Evolutionary conservation across 208 protist species (phyloP).

Genomic region (Blastocrithidia nonstop): DNA sequence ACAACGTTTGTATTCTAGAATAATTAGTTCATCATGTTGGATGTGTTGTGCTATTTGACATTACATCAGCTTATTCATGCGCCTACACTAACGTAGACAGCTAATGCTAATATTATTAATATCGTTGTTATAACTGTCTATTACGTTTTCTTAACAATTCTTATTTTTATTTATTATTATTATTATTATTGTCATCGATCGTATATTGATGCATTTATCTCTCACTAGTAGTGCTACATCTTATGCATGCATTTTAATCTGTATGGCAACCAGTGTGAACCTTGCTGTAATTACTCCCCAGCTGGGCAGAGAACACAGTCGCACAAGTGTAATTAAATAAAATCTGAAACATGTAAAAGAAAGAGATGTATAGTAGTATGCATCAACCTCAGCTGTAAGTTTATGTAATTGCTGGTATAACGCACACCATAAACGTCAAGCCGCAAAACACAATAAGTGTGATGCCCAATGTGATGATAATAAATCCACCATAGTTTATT

Average conservation of each 20-base stretch:
- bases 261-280: too few species aligned
- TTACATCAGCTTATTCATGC: too few species aligned
- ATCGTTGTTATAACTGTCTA: too few species aligned
- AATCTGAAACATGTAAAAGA: slow-evolving; percentile 41
- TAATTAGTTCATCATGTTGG: too few species aligned
- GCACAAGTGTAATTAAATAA: slow-evolving; percentile 51
- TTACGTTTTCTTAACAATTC: too few species aligned
- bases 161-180: slow-evolving; percentile 5
- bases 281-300: too few species aligned
- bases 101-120: too few species aligned
- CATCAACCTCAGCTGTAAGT: slow-evolving; percentile 11
- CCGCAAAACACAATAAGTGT: slow-evolving; percentile 36
- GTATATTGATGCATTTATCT: not conserved
- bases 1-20: too few species aligned
- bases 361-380: slow-evolving; percentile 13
- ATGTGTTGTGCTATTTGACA: too few species aligned
- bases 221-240: not conserved
- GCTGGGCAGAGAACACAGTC: too few species aligned
- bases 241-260: too few species aligned
- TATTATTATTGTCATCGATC: not conserved
- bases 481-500: slow-evolving; percentile 24
- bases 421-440: slow-evolving; percentile 17
- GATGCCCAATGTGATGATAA: slow-evolving; percentile 22
- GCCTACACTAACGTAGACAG: too few species aligned
- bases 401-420: slow-evolving; percentile 22